These are phyloP conservation scores for Capsicum rhomboideum DNA, from an alignment of 257 asterid species.

Conservation along the genomic window DNA sequence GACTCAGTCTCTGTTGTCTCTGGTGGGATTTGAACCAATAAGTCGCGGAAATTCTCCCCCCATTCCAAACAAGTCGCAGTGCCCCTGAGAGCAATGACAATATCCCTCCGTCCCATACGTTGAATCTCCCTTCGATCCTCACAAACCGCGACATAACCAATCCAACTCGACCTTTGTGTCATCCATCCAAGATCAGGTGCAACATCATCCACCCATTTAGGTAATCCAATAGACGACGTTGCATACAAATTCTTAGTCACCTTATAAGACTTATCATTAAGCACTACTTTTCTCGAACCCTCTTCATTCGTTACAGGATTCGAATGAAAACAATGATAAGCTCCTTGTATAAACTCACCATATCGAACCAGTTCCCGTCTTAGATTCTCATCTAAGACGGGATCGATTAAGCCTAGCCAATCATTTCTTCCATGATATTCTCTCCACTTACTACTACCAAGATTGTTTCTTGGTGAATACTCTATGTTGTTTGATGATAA, in stretches of 20 bases:
- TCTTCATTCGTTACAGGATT: constrained; percentile 37
- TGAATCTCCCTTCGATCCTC: constrained; percentile 61
- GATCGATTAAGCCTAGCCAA: constrained; percentile 84
- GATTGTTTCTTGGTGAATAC: constrained; percentile 64
- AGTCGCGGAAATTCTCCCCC: constrained; percentile 69
- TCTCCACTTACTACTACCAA: constrained; percentile 54
- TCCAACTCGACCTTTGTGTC: constrained; percentile 89
- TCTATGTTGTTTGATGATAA: constrained; percentile 46
- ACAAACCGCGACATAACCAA: constrained; percentile 84
- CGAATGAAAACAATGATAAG: constrained; percentile 71
- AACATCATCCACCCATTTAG: constrained; percentile 67
- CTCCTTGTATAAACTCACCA: constrained; percentile 92
- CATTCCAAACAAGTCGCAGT: constrained; percentile 96
- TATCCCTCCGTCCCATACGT: constrained; percentile 84
- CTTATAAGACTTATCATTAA: constrained; percentile 57
- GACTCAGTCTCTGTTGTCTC: background rate
- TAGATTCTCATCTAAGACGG: constrained; percentile 87
- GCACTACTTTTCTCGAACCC: constrained; percentile 41
- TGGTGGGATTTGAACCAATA: constrained; percentile 34
- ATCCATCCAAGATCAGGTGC: constrained; percentile 94
- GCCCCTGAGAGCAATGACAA: constrained; percentile 85
- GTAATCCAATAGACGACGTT: constrained; percentile 68
- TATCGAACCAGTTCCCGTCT: constrained; percentile 74
- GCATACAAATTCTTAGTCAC: constrained; percentile 75
- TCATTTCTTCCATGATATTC: constrained; percentile 78